A percentile compares a stretch with the other conserved stretches of the same genome.
These are phyloP conservation scores for Quercus dentata DNA, from an alignment of 306 rosid species.

Conservation along the genomic window DNA sequence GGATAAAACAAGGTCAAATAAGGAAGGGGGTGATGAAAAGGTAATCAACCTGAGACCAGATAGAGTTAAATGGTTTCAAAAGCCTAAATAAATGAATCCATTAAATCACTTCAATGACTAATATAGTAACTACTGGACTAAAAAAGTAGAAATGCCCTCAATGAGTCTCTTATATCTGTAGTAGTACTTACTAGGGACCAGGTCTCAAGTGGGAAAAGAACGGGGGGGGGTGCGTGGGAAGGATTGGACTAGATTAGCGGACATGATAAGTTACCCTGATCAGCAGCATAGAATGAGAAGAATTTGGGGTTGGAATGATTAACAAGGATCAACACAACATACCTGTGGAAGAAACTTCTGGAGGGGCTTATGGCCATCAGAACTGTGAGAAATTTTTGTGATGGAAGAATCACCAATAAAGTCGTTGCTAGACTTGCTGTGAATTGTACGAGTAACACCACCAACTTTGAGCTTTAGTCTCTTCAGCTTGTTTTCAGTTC, in stretches of 20 bases:
- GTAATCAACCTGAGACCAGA: neutral
- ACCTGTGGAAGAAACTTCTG: constrained; percentile 25
- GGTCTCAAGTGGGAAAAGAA: neutral
- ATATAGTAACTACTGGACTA: no score
- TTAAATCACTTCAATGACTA: neutral
- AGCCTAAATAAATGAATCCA: neutral
- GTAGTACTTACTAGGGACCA: neutral
- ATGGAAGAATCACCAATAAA: neutral
- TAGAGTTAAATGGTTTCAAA: neutral
- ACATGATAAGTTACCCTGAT: neutral
- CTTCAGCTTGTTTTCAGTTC: constrained; percentile 25
- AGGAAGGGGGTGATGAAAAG: neutral
- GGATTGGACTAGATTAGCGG: neutral
- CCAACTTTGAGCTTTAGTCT: constrained; percentile 40
- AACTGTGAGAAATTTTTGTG: neutral
- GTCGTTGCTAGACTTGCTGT: constrained; percentile 5
- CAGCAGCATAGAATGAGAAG: constrained; percentile 1
- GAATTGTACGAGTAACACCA: constrained; percentile 42
- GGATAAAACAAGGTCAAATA: neutral
- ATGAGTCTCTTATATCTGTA: no score
- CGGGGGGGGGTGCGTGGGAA: fast-evolving
- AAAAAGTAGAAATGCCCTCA: no score
- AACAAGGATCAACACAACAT: neutral
- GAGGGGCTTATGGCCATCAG: constrained; percentile 2
- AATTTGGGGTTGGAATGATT: neutral